These are phyloP conservation scores for Eimeria acervulina DNA, from an alignment of 169 alveolate species.

Conservation along the genomic window DNA sequence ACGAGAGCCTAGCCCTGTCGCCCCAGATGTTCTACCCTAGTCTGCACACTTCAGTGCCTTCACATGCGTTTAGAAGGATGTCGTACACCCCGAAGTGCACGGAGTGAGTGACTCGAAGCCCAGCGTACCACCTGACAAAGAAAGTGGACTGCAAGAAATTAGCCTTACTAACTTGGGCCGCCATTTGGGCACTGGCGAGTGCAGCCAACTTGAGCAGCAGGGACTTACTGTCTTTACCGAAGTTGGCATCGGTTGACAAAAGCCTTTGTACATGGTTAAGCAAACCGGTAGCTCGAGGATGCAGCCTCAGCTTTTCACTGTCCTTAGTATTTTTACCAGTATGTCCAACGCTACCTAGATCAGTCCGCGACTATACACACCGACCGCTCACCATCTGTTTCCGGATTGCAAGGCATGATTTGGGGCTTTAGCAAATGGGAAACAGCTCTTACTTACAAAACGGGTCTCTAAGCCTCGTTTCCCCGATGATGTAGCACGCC, in stretches of 20 bases:
- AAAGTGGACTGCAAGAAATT: background rate
- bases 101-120: too few species aligned
- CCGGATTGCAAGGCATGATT: background rate
- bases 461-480: background rate
- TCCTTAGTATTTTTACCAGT: background rate
- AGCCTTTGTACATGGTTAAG: background rate
- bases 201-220: background rate
- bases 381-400: background rate
- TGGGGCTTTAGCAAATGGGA: background rate
- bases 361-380: background rate
- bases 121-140: background rate
- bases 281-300: background rate
- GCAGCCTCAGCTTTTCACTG: background rate
- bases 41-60: background rate
- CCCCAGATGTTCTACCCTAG: background rate
- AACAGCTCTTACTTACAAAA: background rate
- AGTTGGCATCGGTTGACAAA: background rate
- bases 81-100: background rate
- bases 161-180: background rate
- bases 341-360: background rate
- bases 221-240: background rate
- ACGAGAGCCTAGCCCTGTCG: background rate
- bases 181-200: background rate
- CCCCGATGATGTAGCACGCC: background rate
- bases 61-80: background rate